A percentile compares a stretch with the other conserved stretches of the same genome.
These are phyloP conservation scores for Lignosus rhinocerotis DNA, from an alignment of 1,284 basidiomycete species.

Conservation along the genomic window DNA sequence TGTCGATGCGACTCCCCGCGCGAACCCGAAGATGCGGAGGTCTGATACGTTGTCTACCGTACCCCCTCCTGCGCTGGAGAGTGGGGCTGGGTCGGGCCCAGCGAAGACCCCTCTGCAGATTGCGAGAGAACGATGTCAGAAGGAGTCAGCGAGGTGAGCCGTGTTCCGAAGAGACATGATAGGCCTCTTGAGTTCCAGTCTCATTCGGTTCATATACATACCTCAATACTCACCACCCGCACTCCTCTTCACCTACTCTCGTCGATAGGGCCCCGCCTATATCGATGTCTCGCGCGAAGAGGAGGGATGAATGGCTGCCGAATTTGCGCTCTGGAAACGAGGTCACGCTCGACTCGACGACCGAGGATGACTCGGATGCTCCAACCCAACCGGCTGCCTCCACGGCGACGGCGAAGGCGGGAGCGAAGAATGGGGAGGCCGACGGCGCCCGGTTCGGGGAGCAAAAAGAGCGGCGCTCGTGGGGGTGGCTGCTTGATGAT, in stretches of 20 bases:
- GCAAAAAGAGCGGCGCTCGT: neutral
- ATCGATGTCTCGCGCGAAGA: neutral
- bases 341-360: neutral
- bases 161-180: neutral
- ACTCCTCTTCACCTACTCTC: neutral
- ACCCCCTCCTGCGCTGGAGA: neutral
- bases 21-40: neutral
- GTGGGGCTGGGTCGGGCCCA: neutral
- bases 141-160: neutral
- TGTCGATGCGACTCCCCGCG: constrained; percentile 2
- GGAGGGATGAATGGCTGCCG: constrained; percentile 7
- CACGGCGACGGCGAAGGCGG: neutral
- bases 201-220: neutral
- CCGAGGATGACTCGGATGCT: constrained; percentile 4
- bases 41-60: neutral
- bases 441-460: neutral
- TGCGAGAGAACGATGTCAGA: constrained; percentile 9
- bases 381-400: neutral
- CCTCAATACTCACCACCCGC: neutral
- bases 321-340: constrained; percentile 1
- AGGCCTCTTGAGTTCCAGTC: neutral
- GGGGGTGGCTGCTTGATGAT: neutral
- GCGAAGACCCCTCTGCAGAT: constrained; percentile 5
- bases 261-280: neutral
- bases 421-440: neutral